These are phyloP conservation scores for Brassica balearica DNA, from an alignment of 441 rosid species.

Conservation along the genomic window DNA sequence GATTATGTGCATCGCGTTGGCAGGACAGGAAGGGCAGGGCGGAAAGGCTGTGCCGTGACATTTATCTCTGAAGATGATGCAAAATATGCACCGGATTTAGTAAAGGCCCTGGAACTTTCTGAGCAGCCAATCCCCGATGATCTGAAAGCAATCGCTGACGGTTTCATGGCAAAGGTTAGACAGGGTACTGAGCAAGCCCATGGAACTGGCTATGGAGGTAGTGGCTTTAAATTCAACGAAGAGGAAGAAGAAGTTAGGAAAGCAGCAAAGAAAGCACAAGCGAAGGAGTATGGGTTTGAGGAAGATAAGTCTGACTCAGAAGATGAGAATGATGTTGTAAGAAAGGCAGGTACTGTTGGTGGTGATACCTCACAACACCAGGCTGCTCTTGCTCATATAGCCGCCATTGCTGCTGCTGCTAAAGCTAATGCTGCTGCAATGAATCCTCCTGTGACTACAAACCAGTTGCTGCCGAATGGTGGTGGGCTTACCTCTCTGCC, in stretches of 20 bases:
- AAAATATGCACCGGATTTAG: conserved; percentile 93
- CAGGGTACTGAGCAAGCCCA: conserved; percentile 96
- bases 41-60: conserved; percentile 92
- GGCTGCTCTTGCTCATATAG: conserved; percentile 73
- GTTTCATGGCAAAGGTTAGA: conserved; percentile 88
- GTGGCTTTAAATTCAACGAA: conserved; percentile 94
- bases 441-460: conserved; percentile 39
- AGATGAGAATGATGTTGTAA: conserved; percentile 88
- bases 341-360: conserved; percentile 77
- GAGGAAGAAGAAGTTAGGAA: conserved; percentile 96
- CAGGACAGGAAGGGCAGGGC: conserved; percentile 95
- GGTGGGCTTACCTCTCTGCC: conserved; percentile 53
- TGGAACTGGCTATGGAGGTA: conserved; percentile 97
- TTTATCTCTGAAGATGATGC: conserved; percentile 90
- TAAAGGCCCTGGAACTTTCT: conserved; percentile 89
- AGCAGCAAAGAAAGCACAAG: conserved; percentile 97
- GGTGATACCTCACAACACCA: conserved; percentile 72
- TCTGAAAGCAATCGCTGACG: conserved; percentile 82
- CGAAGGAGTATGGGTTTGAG: conserved; percentile 95
- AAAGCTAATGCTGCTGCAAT: conserved; percentile 48
- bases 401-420: conserved; percentile 60
- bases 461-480: conserved; percentile 52
- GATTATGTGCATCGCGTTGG: conserved; percentile 97
- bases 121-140: conserved; percentile 94
- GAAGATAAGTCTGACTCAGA: conserved; percentile 95